These are phyloP conservation scores for Alternaria solani DNA, from an alignment of 2,329 filamentous ascomycete species.

Conservation along the genomic window DNA sequence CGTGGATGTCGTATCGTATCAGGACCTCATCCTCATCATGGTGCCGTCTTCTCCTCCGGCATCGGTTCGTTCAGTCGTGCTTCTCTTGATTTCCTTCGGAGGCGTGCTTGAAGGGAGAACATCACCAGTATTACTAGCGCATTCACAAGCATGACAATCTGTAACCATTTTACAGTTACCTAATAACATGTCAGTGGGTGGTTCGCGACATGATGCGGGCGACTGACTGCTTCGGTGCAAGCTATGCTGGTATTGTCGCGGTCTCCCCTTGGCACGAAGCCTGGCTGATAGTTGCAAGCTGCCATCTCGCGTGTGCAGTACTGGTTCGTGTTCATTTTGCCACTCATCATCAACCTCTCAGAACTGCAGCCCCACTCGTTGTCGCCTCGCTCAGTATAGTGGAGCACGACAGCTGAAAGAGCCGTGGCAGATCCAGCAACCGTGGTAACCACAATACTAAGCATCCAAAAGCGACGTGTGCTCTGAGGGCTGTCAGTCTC, in stretches of 20 bases:
- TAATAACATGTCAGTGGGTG: conserved; percentile 15
- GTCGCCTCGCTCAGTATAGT: conserved; percentile 37
- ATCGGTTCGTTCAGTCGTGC: conserved; percentile 9
- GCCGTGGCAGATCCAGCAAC: conserved; percentile 26
- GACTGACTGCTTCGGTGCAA: conserved; percentile 41
- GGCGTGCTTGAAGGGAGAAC: conserved; percentile 32
- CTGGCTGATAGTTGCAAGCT: conserved; percentile 34
- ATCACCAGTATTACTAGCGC: conserved; percentile 29
- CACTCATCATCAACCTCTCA: conserved; percentile 28
- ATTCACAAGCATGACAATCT: conserved; percentile 34
- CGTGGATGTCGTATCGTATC: background rate
- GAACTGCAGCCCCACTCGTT: conserved; percentile 37
- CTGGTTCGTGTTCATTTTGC: conserved; percentile 36
- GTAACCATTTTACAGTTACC: conserved; percentile 41
- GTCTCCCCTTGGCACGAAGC: conserved; percentile 20
- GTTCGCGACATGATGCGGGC: background rate
- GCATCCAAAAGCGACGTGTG: conserved; percentile 39
- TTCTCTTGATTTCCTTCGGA: conserved; percentile 31
- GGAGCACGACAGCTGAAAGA: conserved; percentile 33
- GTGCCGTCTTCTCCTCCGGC: background rate
- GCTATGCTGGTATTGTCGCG: conserved; percentile 24
- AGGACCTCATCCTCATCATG: background rate
- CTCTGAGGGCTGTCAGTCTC: conserved; percentile 23
- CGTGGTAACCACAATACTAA: conserved; percentile 30
- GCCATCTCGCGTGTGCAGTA: conserved; percentile 41